Conservation (phyloP, 176 grass and related monocot genomes). For the Cymbopogon citratus region DNA sequence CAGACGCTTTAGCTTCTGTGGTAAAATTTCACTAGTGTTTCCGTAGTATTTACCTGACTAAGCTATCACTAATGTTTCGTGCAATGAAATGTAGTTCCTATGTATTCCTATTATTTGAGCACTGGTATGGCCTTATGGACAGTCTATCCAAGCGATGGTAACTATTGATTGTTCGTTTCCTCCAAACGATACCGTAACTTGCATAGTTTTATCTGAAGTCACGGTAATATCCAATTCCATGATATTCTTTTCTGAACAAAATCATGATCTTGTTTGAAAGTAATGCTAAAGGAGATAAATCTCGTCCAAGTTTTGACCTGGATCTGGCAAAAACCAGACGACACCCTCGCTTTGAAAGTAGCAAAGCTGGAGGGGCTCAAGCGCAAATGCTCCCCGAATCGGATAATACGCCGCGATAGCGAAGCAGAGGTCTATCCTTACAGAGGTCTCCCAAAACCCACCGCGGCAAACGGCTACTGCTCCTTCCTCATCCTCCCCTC, state of each 20-base stretch:
- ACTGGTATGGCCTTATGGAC: background rate
- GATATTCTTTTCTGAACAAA: background rate
- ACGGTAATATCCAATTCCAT: background rate
- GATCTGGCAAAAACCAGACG: background rate
- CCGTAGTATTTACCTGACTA: background rate
- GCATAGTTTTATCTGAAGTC: background rate
- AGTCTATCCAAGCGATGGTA: background rate
- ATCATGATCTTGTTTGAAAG: background rate
- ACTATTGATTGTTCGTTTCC: background rate
- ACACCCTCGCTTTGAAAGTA: background rate
- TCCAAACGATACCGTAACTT: background rate
- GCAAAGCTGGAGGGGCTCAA: background rate
- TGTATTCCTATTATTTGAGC: background rate
- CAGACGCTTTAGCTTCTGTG: background rate
- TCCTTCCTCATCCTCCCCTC: background rate
- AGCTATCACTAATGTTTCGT: background rate
- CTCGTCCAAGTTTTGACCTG: background rate
- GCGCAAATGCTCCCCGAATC: background rate
- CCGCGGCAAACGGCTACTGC: background rate
- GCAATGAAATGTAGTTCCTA: background rate
- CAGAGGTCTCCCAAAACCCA: slow-evolving; percentile 34
- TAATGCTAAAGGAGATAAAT: background rate
- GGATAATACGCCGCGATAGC: slow-evolving; percentile 37
- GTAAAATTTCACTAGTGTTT: background rate
- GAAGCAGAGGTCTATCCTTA: slow-evolving; percentile 37